Base-by-base conservation (phyloP, 495 filamentous ascomycete species). In the Clohesyomyces aquaticus region DNA sequence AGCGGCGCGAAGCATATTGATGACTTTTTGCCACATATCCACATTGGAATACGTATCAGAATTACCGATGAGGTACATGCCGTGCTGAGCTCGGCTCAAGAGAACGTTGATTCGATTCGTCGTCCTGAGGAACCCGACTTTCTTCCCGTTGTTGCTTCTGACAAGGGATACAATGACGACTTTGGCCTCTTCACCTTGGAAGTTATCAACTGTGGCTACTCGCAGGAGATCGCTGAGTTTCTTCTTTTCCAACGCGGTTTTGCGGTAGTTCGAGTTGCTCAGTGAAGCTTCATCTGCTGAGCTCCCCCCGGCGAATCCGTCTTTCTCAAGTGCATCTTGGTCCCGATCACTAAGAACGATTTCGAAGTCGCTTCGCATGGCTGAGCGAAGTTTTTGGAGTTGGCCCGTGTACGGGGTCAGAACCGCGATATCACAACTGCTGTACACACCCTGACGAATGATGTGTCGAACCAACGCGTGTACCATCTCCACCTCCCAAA, bases 11-110 rank as follows among this genome's bases (percentile, higher is more conserved):
- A 93, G 62, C 14, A 88, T 84, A 0, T 72, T 62, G 23, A 89
- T 69, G 6, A 94, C 83, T 2, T 88, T 58, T n/a, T n/a, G n/a
- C n/a, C n/a, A n/a, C n/a, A n/a, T 1, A 68, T 74, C 90, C 90
- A 95, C 88, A 93, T 93, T 0, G 69, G 61, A 3, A 92, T 79
- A 42, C 75, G 88, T 87, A 26, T 77, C 70, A 1, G 82, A 73
- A 68, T 93, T 91, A 12, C 91, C 90, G 49, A 94, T 85, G 52
- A 96, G 83, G 71, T 91, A 96, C 87, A 94, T 90, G 8, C 91
- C 90, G 71, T 96, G 84, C 69, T 85, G 77, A 8, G 90, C 90
- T 9, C 91, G 85, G 29, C 58, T 75, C n/a, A 93, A 76, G 0
- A 91, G 77, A 0, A 94, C 90, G 66, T 96, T 96, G 72, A 94